phyloP scores from a whole-genome alignment of 108 stramenopile genomes.

The Skeletonema grethae region DNA sequence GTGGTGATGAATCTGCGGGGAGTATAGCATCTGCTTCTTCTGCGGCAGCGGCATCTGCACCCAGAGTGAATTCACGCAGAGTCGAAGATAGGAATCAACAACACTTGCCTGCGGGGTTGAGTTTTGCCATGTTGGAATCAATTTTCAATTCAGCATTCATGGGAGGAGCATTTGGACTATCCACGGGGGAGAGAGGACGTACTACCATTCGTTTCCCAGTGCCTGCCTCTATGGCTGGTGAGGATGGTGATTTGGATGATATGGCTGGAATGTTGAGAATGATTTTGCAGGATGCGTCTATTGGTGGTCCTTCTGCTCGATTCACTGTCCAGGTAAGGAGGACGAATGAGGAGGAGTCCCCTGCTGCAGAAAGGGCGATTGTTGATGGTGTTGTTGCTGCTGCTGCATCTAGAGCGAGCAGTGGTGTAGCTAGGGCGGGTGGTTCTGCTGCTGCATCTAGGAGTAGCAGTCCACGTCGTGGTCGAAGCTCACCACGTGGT shows the following conservation, averaged over 20 bases:
- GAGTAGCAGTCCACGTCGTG: not conserved
- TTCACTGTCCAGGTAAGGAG: not conserved
- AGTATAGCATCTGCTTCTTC: not conserved
- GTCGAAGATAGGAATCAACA: conserved; percentile 51
- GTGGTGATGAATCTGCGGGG: not conserved
- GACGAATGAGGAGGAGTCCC: not conserved
- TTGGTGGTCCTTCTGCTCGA: not conserved
- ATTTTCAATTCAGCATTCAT: conserved; percentile 12
- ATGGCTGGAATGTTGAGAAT: conserved; percentile 6
- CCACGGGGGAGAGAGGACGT: not conserved
- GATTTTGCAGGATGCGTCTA: conserved; percentile 1
- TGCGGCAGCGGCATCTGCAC: conserved; percentile 2
- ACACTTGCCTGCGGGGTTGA: conserved; percentile 1
- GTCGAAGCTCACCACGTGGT: not conserved
- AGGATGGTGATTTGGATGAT: not conserved
- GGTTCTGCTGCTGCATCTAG: not conserved
- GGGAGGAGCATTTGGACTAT: not conserved
- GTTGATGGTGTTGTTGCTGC: not conserved
- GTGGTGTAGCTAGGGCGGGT: not conserved
- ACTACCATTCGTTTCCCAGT: conserved; percentile 5
- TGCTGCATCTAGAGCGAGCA: not conserved
- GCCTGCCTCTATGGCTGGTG: not conserved
- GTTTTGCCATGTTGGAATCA: conserved; percentile 24
- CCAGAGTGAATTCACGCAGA: conserved; percentile 38
- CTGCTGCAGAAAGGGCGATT: not conserved